Base-by-base conservation (phyloP, 371 early-diverging fungal genomes). In the Saksenaea oblongispora region DNA sequence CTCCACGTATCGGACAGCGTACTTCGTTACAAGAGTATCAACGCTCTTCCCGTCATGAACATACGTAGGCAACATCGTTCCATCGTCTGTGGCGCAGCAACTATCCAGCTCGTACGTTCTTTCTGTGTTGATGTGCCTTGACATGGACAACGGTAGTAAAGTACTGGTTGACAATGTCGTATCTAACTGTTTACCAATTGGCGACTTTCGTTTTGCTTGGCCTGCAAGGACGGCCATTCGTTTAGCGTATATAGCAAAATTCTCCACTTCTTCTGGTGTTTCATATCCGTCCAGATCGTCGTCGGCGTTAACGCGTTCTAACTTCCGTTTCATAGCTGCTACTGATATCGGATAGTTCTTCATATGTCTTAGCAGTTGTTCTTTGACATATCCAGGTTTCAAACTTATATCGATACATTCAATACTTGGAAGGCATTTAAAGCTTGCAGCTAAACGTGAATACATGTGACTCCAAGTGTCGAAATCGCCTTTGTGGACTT, bases 141-240 rank as follows among this genome's bases (percentile, higher is more conserved):
- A 42, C 44, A 42, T 42, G 44, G 44, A 42, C 44, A 42, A 5
- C 44, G n/a, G 44, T 42, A 5, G 44, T 42, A 42, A 42, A 42
- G 44, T 5, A 42, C 44, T 42, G 44, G 44, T 42, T 42, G 44
- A 42, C 44, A 42, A 42, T 42, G 44, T 42, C 44, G 44, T 42
- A 3, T 42, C 44, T 4, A 42, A 42, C 44, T 42, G 44, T 42
- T 42, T 42, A 42, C 44, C 44, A 42, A 42, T 42, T 3, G 44
- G 44, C 17, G 44, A 42, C 44, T 42, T 42, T 42, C 44, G 44
- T 42, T 42, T 42, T 5, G 1, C 44, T 42, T 42, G 44, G 5
- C 44, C 44, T 42, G 44, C 44, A 42, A 42, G 44, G 44, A 42
- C 44, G n/a, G 44, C 44, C 44, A 42, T 42, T 42, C 44, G 44